Evolutionary conservation across 768 basidiomycete genomes (phyloP).

Genomic region (Hygrocybe coccinea): DNA sequence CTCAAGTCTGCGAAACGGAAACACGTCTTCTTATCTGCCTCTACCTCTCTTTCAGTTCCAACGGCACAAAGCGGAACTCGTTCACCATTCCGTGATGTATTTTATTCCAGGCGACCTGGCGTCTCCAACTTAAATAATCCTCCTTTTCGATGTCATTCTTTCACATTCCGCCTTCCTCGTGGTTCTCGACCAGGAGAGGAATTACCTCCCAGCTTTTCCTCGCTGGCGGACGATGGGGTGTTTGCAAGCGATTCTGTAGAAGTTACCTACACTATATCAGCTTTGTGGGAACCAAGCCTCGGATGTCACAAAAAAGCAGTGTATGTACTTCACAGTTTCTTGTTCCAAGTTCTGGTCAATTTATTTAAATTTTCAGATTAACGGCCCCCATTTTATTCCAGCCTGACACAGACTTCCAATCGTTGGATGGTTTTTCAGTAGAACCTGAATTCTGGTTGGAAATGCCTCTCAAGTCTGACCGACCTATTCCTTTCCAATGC

Average conservation of each 20-base stretch:
- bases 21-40: slow-evolving; percentile 50
- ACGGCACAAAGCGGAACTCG: slow-evolving; percentile 25
- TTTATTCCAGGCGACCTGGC: slow-evolving; percentile 40
- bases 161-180: slow-evolving; percentile 54
- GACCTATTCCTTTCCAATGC: slow-evolving; percentile 58
- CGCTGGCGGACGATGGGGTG: slow-evolving; percentile 28
- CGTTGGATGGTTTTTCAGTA: slow-evolving; percentile 42
- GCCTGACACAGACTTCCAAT: slow-evolving; percentile 56
- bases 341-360: slow-evolving; percentile 7
- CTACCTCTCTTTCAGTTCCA: slow-evolving; percentile 40
- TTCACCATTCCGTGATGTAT: slow-evolving; percentile 39
- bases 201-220: slow-evolving; percentile 56
- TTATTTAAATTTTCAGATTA: slow-evolving; percentile 37
- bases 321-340: slow-evolving; percentile 36
- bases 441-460: slow-evolving; percentile 60
- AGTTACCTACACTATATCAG: slow-evolving; percentile 53
- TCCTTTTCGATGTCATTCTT: slow-evolving; percentile 38
- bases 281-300: slow-evolving; percentile 53
- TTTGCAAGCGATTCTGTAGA: slow-evolving; percentile 22
- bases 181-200: slow-evolving; percentile 49
- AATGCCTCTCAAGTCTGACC: slow-evolving; percentile 58
- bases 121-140: slow-evolving; percentile 34
- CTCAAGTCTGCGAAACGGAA: slow-evolving; percentile 24
- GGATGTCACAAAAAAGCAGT: slow-evolving; percentile 39
- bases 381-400: slow-evolving; percentile 62